Conservation (phyloP, 805 yeast genomes). For the Hanseniaspora thailandica region DNA sequence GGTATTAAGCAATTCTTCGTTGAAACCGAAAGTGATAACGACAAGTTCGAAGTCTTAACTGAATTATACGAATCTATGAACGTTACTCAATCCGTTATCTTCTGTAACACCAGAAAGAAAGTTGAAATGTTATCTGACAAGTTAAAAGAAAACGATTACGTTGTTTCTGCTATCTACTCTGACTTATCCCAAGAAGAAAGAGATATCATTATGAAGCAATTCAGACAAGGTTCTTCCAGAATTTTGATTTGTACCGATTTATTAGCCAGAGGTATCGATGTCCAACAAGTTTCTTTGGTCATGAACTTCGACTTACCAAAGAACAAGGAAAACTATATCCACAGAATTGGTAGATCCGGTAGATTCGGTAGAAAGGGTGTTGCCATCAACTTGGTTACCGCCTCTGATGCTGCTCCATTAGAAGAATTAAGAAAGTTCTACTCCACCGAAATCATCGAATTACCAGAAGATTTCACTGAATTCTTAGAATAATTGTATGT, state of each 20-base stretch:
- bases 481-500: slow-evolving; percentile 19
- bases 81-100: slow-evolving; percentile 93
- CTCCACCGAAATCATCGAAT: slow-evolving; percentile 61
- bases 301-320: slow-evolving; percentile 89
- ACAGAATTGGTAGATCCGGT: slow-evolving; percentile 96
- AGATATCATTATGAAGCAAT: slow-evolving; percentile 89
- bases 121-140: slow-evolving; percentile 82
- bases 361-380: slow-evolving; percentile 98
- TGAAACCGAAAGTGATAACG: slow-evolving; percentile 82
- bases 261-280: slow-evolving; percentile 97
- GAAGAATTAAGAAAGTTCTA: slow-evolving; percentile 65
- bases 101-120: slow-evolving; percentile 92
- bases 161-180: slow-evolving; percentile 93
- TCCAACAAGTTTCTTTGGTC: slow-evolving; percentile 92
- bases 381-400: slow-evolving; percentile 86
- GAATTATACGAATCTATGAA: slow-evolving; percentile 91
- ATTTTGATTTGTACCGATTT: slow-evolving; percentile 92
- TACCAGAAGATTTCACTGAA: slow-evolving; percentile 65
- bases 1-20: slow-evolving; percentile 89
- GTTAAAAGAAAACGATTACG: slow-evolving; percentile 69
- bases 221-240: slow-evolving; percentile 85
- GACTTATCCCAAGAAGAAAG: slow-evolving; percentile 93
- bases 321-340: slow-evolving; percentile 90
- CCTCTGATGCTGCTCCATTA: slow-evolving; percentile 60
- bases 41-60: slow-evolving; percentile 88